Percentiles rank a stretch among this genome's conserved stretches.
Evolutionary conservation across 495 filamentous ascomycete species (phyloP).

Genomic region (Neurospora sp.): DNA sequence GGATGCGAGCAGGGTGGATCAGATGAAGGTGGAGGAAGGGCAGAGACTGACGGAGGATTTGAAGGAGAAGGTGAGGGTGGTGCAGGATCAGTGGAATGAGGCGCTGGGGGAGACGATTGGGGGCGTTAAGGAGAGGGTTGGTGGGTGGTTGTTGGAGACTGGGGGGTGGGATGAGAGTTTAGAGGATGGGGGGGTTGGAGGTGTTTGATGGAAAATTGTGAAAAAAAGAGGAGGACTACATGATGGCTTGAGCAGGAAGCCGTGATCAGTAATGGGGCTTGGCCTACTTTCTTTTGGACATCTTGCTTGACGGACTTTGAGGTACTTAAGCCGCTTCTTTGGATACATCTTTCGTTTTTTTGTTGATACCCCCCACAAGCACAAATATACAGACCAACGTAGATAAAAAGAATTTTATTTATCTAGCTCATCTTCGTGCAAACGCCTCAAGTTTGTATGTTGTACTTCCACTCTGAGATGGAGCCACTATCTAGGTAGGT

Average conservation of each 20-base stretch:
- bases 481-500: background rate
- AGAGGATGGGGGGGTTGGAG: slow-evolving; percentile 38
- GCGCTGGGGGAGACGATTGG: slow-evolving; percentile 41
- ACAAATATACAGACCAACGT: background rate
- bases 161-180: slow-evolving; percentile 67
- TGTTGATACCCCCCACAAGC: slow-evolving; percentile 8
- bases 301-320: background rate
- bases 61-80: slow-evolving; percentile 79
- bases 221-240: background rate
- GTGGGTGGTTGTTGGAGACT: slow-evolving; percentile 52
- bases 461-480: background rate
- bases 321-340: background rate
- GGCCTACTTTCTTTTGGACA: background rate
- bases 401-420: background rate
- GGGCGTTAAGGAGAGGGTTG: slow-evolving; percentile 46
- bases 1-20: slow-evolving; percentile 47
- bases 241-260: background rate
- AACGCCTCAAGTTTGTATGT: background rate
- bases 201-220: slow-evolving; percentile 14
- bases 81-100: slow-evolving; percentile 75
- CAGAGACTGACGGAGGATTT: slow-evolving; percentile 66
- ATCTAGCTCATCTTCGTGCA: background rate
- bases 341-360: background rate
- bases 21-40: slow-evolving; percentile 55
- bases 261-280: background rate